A percentile compares a stretch with the other conserved stretches of the same genome.
phyloP scores from a whole-genome alignment of 441 rosid genomes.

The Eruca vesicaria region DNA sequence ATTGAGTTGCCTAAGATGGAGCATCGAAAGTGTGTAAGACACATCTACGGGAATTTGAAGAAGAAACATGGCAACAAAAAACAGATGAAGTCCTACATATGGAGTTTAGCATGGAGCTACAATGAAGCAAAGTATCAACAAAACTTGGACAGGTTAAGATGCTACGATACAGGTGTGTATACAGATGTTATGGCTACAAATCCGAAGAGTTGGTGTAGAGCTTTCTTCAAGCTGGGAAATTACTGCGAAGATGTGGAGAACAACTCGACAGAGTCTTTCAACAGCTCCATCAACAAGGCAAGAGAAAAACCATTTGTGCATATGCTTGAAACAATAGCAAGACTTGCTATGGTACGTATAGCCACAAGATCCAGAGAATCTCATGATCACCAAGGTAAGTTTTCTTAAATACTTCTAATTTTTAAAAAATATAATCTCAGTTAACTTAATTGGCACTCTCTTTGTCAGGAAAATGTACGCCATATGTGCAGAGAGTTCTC shows the following conservation, averaged over 20 bases:
- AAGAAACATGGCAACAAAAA: no score
- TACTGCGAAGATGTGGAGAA: not conserved
- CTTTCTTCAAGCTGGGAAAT: not conserved
- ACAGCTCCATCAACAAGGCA: not conserved
- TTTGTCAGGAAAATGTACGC: not conserved
- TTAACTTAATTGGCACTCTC: not conserved
- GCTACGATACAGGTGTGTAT: not conserved
- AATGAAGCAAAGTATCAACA: no score
- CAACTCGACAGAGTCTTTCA: not conserved
- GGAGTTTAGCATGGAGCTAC: no score
- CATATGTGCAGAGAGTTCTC: not conserved
- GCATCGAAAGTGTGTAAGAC: no score
- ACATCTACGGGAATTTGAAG: no score
- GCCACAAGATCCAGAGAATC: not conserved
- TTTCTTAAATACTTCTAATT: not conserved
- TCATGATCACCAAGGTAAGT: not conserved
- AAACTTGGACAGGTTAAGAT: not conserved
- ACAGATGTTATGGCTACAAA: not conserved
- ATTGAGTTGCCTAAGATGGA: no score
- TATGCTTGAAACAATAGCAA: not conserved
- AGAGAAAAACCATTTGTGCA: not conserved
- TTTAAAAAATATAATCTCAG: not conserved
- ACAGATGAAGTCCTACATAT: no score
- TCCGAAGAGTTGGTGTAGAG: not conserved
- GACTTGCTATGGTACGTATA: not conserved